Percentiles rank a stretch among this genome's conserved stretches.
phyloP scores from a whole-genome alignment of 768 basidiomycete species.

The Pleurotus pulmonarius region DNA sequence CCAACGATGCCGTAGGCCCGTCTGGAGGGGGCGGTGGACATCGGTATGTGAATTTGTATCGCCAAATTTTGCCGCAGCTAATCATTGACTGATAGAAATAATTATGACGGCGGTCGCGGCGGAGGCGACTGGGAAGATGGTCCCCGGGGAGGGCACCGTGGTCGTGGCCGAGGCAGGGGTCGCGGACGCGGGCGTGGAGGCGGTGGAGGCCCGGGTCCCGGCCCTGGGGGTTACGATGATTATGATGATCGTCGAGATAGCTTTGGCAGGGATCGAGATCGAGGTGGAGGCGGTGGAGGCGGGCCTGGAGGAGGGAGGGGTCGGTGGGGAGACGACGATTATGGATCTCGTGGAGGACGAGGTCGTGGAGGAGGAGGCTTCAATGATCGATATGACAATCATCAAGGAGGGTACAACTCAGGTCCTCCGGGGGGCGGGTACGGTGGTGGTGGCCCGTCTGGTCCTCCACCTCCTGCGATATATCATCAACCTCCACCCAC shows the following conservation, averaged over 20 bases:
- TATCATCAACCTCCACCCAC: constrained; percentile 23
- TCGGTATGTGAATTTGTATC: constrained; percentile 24
- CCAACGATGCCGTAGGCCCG: constrained; percentile 48
- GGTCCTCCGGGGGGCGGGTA: constrained; percentile 25
- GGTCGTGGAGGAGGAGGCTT: constrained; percentile 25
- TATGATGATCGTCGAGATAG: constrained; percentile 47
- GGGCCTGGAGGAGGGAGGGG: constrained; percentile 24
- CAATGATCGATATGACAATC: constrained; percentile 40
- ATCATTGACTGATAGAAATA: constrained; percentile 19
- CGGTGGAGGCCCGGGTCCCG: constrained; percentile 33
- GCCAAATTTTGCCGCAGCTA: constrained; percentile 7
- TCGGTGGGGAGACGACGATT: constrained; percentile 38
- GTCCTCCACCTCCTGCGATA: constrained; percentile 10
- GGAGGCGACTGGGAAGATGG: constrained; percentile 50
- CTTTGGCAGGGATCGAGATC: constrained; percentile 45
- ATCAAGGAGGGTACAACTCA: constrained; percentile 24
- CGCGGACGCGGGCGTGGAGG: constrained; percentile 39
- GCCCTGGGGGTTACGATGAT: constrained; percentile 35
- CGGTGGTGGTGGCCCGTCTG: constrained; percentile 13
- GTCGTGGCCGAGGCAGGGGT: constrained; percentile 34
- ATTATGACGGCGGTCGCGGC: constrained; percentile 37
- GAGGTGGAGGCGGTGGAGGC: constrained; percentile 25
- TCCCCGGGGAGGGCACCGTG: constrained; percentile 39
- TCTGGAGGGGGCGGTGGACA: constrained; percentile 25
- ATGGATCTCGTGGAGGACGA: constrained; percentile 26